Evolutionary conservation across 352 stramenopile species (phyloP), one percentile per base, ranked within the genome.

Genomic region (Thalassiosira hispida): DNA sequence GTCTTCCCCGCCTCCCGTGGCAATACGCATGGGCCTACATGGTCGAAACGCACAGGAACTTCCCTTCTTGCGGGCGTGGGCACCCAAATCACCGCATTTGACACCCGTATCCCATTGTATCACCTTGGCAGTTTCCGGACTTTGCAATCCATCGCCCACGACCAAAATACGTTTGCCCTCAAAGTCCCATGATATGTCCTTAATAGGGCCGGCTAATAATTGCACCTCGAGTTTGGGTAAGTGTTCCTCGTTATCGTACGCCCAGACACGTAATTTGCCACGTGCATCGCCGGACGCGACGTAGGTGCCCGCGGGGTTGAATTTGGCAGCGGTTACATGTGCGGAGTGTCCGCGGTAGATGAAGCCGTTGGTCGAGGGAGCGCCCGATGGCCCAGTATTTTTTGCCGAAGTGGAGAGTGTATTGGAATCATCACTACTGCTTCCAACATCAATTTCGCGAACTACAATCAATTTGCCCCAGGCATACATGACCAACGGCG

Each of bases 31-130:
- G 20, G 97, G 97, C 20, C 96, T 92, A 65, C 89, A 92, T 1
- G 95, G 97, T 63, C 97, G 96, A 88, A 98, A 98, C 55, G 96
- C 94, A 51, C 96, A 91, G 44, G 93, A 96, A 29, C 96, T 84
- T 29, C 97, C 97, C 64, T 94, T 93, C 56, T 80, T 84, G 88
- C 98, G 98, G 55, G 95, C 88, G 90, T 98, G 96, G 51, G 95
- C 95, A 27, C 95, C 91, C 74, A 99, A 96, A 78, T 98, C 95
- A 33, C 97, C 97, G 29, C 97, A 91, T 56, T 85, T 97, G 79
- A 97, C 98, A 60, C 96, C 97, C 1, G 96, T 98, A 85, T 99
- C 97, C 96, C 96, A 99, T 89, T 97, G 96, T 84, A 99, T 97
- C 61, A 85, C 79, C 44, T 73, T 74, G 1, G 77, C 76, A 31